These are phyloP conservation scores for Huntiella decipiens DNA, from an alignment of 2,329 filamentous ascomycete genomes.

Conservation along the genomic window DNA sequence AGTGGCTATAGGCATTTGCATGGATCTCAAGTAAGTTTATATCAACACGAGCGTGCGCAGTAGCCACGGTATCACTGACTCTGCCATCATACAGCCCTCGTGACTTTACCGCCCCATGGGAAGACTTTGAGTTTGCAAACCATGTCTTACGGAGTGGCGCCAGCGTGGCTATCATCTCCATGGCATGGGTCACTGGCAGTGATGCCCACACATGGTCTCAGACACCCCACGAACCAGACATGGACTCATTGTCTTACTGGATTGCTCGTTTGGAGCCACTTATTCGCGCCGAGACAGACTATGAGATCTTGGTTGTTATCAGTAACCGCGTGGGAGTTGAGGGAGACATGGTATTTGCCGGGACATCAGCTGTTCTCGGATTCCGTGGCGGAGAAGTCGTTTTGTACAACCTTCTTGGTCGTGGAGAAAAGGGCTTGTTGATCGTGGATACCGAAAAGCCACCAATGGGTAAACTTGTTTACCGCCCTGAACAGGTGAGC, in stretches of 20 bases:
- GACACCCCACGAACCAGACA: conserved; percentile 40
- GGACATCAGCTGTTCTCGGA: conserved; percentile 52
- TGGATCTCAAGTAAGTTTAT: conserved; percentile 39
- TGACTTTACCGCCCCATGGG: conserved; percentile 22
- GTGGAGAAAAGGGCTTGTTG: conserved; percentile 48
- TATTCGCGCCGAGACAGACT: conserved; percentile 28
- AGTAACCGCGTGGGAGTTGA: conserved; percentile 54
- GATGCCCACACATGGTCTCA: conserved; percentile 27
- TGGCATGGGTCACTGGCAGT: conserved; percentile 57
- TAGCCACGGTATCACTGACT: neutral
- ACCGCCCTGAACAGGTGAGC: conserved; percentile 6
- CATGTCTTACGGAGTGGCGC: conserved; percentile 37
- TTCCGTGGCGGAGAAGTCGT: conserved; percentile 45
- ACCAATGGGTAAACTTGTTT: conserved; percentile 27
- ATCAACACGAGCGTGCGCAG: neutral
- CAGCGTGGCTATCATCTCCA: conserved; percentile 48
- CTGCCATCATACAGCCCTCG: conserved; percentile 16
- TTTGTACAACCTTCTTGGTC: conserved; percentile 51
- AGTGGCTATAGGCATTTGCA: conserved; percentile 41
- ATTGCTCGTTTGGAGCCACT: conserved; percentile 49
- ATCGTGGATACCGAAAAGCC: conserved; percentile 41
- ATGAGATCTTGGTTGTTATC: conserved; percentile 50
- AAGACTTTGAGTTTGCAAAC: conserved; percentile 26
- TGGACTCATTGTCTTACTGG: conserved; percentile 62
- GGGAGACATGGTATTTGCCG: conserved; percentile 47